These are phyloP conservation scores for Rutstroemia sp. DNA, from an alignment of 2,329 filamentous ascomycete species.

Conservation along the genomic window DNA sequence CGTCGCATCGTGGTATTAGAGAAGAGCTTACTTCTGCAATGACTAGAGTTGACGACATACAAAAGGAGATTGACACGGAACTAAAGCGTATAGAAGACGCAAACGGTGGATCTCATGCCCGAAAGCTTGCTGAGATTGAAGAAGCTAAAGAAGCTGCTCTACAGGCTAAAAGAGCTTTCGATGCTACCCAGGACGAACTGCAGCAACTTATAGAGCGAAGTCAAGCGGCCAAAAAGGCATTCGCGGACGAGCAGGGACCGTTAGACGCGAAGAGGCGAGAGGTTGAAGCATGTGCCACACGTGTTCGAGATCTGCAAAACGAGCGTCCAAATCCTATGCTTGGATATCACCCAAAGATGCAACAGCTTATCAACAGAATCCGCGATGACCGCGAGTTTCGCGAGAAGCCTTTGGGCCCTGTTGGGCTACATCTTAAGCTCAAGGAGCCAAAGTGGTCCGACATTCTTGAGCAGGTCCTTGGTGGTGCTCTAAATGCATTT, in stretches of 20 bases:
- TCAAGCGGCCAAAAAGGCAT: constrained; percentile 28
- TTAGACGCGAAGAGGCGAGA: constrained; percentile 43
- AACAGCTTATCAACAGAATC: constrained; percentile 60
- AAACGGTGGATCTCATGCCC: constrained; percentile 61
- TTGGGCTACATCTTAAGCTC: constrained; percentile 72
- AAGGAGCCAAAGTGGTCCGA: constrained; percentile 75
- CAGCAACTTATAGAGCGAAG: constrained; percentile 31
- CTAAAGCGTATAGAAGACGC: constrained; percentile 55
- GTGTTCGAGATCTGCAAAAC: constrained; percentile 44
- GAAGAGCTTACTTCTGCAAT: constrained; percentile 47
- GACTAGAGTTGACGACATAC: constrained; percentile 37
- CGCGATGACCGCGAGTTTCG: constrained; percentile 61
- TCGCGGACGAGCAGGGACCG: constrained; percentile 30
- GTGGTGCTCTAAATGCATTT: constrained; percentile 65
- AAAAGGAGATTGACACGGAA: constrained; percentile 47
- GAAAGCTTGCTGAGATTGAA: constrained; percentile 52
- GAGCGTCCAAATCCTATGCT: constrained; percentile 53
- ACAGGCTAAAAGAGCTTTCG: constrained; percentile 36
- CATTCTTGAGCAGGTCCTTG: constrained; percentile 71
- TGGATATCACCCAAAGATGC: constrained; percentile 58
- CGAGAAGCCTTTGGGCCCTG: constrained; percentile 70
- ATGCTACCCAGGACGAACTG: constrained; percentile 34
- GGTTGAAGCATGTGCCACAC: constrained; percentile 42
- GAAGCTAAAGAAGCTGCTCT: constrained; percentile 45
- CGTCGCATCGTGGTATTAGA: constrained; percentile 60